Base-by-base conservation (phyloP, 2,329 filamentous ascomycete genomes). In the Hymenoscyphus occultus region DNA sequence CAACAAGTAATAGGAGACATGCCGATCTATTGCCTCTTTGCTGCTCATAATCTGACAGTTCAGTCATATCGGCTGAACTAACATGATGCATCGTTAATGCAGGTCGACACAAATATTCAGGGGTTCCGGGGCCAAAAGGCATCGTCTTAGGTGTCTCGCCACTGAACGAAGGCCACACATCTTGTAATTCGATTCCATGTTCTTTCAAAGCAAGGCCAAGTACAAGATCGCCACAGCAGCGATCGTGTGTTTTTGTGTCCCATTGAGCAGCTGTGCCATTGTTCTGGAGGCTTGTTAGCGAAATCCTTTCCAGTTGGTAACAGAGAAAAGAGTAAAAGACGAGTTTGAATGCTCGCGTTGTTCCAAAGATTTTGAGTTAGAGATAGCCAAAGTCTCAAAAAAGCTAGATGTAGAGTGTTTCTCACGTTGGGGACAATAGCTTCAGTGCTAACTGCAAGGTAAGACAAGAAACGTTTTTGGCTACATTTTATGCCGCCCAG, bases 1-100 rank as follows among this genome's bases (percentile, higher is more conserved):
- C 7, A 35, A 7, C 16, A 51, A 35, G 5, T n/a, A 12, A 16
- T 16, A 35, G 39, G 16, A 16, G 16, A 67, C 64, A 16, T 35
- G 64, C 66, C 5, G 32, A 58, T n/a, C 56, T 63, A 31, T 66
- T 39, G 13, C 40, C 13, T 42, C 68, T 68, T 31, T 57, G 32
- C 71, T 83, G 78, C 71, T 86, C 83, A 63, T 80, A 84, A 59
- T 83, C 77, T 79, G 82, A 84, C 40, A 84, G 77, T 42, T 72
- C 75, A 66, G 78, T 81, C 62, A 84, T 78, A 70, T 85, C 82
- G 66, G 82, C 79, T 10, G 82, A 76, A 61, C 80, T 80, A 73
- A 86, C 79, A 71, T 85, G 82, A 69, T 85, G 83, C 80, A 86
- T 82, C 5, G 82, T 84, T 56, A 85, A 71, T 10, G 84, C 78